These are phyloP conservation scores for Amanita brunnescens DNA, from an alignment of 768 basidiomycete species.

Conservation along the genomic window DNA sequence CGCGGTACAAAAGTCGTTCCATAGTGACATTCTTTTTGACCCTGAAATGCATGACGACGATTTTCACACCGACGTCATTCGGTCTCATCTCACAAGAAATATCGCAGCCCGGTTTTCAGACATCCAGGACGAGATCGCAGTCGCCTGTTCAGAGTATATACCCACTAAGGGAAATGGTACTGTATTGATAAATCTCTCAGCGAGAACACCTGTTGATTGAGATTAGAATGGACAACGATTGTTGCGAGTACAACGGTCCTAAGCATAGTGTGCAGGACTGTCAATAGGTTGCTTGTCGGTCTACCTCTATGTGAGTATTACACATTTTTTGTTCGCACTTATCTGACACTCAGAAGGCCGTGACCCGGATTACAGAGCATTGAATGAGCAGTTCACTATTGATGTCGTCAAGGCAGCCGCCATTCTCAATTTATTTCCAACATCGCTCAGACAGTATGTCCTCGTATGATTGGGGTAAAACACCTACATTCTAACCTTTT, in stretches of 20 bases:
- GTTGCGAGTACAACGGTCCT: conserved; percentile 10
- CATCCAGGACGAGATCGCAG: conserved; percentile 17
- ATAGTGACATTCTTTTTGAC: conserved; percentile 27
- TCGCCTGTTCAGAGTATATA: conserved; percentile 14
- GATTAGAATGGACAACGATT: background rate
- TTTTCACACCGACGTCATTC: conserved; percentile 18
- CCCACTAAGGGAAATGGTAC: background rate
- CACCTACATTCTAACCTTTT: background rate
- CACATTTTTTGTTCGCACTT: too few species aligned
- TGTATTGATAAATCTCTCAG: background rate
- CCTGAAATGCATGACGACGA: conserved; percentile 13
- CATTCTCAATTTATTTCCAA: conserved; percentile 17
- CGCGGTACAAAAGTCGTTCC: conserved; percentile 15
- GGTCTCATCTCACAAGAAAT: conserved; percentile 20
- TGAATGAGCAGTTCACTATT: conserved; percentile 12
- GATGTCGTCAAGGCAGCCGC: conserved; percentile 12
- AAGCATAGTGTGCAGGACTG: conserved; percentile 15
- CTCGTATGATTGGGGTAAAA: background rate
- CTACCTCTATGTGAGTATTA: conserved; percentile 16
- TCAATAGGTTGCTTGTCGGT: conserved; percentile 19
- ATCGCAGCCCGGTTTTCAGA: conserved; percentile 16
- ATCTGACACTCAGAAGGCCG: conserved; percentile 11
- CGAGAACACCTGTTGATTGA: background rate
- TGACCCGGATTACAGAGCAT: conserved; percentile 11
- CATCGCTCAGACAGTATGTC: conserved; percentile 16